Percentiles rank a stretch among this genome's conserved stretches.
phyloP scores from a whole-genome alignment of 73 alveolate genomes.

The Symbiodinium natans region DNA sequence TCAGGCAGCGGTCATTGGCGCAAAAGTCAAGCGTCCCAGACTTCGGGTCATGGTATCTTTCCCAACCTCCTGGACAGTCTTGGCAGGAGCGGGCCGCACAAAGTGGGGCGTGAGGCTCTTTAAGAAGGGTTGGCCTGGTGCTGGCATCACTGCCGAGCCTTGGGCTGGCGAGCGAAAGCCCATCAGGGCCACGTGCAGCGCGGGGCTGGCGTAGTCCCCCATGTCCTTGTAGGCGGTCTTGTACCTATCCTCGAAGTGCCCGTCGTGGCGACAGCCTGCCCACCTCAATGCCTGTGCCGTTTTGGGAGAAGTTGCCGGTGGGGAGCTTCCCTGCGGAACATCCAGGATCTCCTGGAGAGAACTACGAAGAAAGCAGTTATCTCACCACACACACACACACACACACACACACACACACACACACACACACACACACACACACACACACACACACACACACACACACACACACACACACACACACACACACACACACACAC shows the following conservation, averaged over 20 bases:
- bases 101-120: slow-evolving; percentile 64
- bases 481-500: too few species aligned
- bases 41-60: not conserved
- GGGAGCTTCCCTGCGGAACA: too few species aligned
- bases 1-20: not conserved
- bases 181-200: slow-evolving; percentile 20
- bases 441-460: too few species aligned
- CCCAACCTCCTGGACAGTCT: not conserved
- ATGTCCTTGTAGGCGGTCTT: slow-evolving; percentile 43
- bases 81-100: not conserved
- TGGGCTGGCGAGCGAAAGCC: not conserved
- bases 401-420: too few species aligned
- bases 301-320: not conserved
- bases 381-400: too few species aligned
- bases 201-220: slow-evolving; percentile 71
- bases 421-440: too few species aligned
- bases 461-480: too few species aligned
- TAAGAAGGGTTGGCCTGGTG: slow-evolving; percentile 40
- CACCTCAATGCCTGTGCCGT: not conserved
- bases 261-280: slow-evolving; percentile 74
- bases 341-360: too few species aligned
- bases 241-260: slow-evolving; percentile 65
- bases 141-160: slow-evolving; percentile 36
- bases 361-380: too few species aligned
- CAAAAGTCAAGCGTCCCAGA: not conserved